A percentile compares a stretch with the other conserved stretches of the same genome.
Evolutionary conservation across 2,329 filamentous ascomycete genomes (phyloP).

Genomic region (Aspergillus hortae): DNA sequence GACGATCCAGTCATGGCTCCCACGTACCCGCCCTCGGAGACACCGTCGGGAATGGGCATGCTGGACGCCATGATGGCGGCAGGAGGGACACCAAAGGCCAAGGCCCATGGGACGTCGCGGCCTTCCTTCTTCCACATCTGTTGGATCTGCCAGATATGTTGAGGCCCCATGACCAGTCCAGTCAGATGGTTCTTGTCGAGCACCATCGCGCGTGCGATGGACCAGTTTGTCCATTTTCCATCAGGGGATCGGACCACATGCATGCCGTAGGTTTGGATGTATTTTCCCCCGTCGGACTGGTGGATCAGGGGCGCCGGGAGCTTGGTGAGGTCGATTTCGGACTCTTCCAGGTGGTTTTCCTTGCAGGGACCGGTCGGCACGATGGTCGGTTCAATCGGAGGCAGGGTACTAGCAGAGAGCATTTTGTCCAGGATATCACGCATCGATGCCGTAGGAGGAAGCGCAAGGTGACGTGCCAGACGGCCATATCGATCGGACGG

Average conservation of each 20-base stretch:
- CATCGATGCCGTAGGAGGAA: slow-evolving; percentile 37
- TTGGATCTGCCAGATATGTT: slow-evolving; percentile 48
- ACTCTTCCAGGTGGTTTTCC: slow-evolving; percentile 36
- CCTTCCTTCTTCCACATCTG: slow-evolving; percentile 47
- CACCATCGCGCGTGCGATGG: slow-evolving; percentile 45
- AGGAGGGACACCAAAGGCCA: slow-evolving; percentile 49
- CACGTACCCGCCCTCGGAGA: slow-evolving; percentile 49
- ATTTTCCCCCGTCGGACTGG: slow-evolving; percentile 47
- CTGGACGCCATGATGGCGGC: slow-evolving; percentile 47
- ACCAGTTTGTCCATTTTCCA: slow-evolving; percentile 44
- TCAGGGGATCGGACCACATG: slow-evolving; percentile 47
- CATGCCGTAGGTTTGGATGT: slow-evolving; percentile 51
- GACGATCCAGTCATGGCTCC: slow-evolving; percentile 43
- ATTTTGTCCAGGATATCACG: slow-evolving; percentile 44
- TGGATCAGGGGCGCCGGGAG: slow-evolving; percentile 45
- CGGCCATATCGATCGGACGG: slow-evolving; percentile 37
- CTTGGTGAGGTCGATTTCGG: slow-evolving; percentile 42
- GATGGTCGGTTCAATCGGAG: slow-evolving; percentile 31
- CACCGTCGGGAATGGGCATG: slow-evolving; percentile 50
- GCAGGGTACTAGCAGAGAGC: slow-evolving; percentile 30
- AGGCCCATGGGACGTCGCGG: slow-evolving; percentile 47
- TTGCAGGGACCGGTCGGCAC: slow-evolving; percentile 43
- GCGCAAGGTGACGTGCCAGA: slow-evolving; percentile 40
- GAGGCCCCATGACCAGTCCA: slow-evolving; percentile 43
- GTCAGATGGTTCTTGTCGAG: slow-evolving; percentile 41